These are phyloP conservation scores for Solanum chacoense DNA, from an alignment of 305 asterid species.

Conservation along the genomic window DNA sequence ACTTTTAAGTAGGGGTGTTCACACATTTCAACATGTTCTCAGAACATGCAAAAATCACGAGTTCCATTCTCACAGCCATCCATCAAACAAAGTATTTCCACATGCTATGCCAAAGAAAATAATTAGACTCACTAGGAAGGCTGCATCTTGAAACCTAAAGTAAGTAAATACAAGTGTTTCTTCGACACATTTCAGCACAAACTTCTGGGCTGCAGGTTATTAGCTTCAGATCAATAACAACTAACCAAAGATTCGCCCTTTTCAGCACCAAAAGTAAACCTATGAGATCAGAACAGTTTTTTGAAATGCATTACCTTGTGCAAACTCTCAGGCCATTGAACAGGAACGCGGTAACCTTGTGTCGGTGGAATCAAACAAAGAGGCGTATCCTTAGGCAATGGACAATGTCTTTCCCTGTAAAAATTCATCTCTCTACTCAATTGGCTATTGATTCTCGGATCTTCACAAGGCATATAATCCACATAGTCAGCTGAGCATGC, in stretches of 20 bases:
- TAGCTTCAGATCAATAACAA: not conserved
- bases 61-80: not conserved
- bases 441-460: constrained; percentile 74
- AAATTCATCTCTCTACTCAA: constrained; percentile 92
- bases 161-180: not conserved
- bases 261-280: not conserved
- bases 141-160: not conserved
- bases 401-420: constrained; percentile 96
- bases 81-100: not conserved
- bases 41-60: not conserved
- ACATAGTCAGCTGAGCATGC: constrained; percentile 61
- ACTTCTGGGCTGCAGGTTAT: not conserved
- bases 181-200: not conserved
- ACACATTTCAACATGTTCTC: not conserved
- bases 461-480: constrained; percentile 98
- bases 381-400: constrained; percentile 53
- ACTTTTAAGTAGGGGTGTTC: not conserved
- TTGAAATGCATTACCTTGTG: constrained; percentile 40
- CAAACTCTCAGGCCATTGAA: constrained; percentile 94
- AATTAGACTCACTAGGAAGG: not conserved
- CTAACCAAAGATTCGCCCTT: not conserved
- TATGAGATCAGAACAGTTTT: not conserved
- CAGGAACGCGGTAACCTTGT: constrained; percentile 61
- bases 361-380: constrained; percentile 96
- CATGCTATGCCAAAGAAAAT: not conserved